Evolutionary conservation across 257 asterid species (phyloP).

Genomic region (Gentiana macrophylla): DNA sequence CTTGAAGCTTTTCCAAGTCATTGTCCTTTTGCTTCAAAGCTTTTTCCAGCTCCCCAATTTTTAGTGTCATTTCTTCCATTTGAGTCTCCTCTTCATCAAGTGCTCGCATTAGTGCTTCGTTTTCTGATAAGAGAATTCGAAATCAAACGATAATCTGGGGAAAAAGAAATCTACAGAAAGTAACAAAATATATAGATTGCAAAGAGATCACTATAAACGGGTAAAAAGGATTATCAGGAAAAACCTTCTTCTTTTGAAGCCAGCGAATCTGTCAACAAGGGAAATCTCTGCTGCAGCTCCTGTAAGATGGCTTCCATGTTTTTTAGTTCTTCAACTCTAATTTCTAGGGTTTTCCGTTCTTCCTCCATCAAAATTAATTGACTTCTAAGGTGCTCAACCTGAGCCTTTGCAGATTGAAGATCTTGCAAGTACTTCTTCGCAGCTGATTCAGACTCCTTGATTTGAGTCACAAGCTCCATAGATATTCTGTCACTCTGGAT

Average conservation of each 20-base stretch:
- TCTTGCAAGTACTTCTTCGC: slow-evolving; percentile 53
- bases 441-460: slow-evolving; percentile 74
- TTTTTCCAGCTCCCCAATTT: slow-evolving; percentile 46
- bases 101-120: slow-evolving; percentile 82
- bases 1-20: slow-evolving; percentile 76
- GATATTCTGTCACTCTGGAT: slow-evolving; percentile 72
- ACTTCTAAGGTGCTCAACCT: slow-evolving; percentile 41
- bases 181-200: slow-evolving; percentile 3
- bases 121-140: slow-evolving; percentile 42
- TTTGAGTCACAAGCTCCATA: slow-evolving; percentile 76
- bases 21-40: slow-evolving; percentile 58
- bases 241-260: slow-evolving; percentile 91
- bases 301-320: slow-evolving; percentile 37
- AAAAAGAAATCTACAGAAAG: background rate
- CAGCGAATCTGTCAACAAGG: slow-evolving; percentile 47
- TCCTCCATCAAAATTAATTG: slow-evolving; percentile 42
- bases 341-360: slow-evolving; percentile 43
- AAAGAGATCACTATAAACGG: too few relatives aligned
- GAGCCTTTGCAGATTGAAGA: slow-evolving; percentile 50
- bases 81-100: slow-evolving; percentile 89
- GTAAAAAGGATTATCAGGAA: slow-evolving; percentile 6
- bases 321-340: slow-evolving; percentile 44
- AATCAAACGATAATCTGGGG: background rate
- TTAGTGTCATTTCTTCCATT: slow-evolving; percentile 69
- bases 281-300: slow-evolving; percentile 47